Base-by-base conservation (phyloP, 2,329 filamentous ascomycete species). In the Thielaviopsis euricoi region DNA sequence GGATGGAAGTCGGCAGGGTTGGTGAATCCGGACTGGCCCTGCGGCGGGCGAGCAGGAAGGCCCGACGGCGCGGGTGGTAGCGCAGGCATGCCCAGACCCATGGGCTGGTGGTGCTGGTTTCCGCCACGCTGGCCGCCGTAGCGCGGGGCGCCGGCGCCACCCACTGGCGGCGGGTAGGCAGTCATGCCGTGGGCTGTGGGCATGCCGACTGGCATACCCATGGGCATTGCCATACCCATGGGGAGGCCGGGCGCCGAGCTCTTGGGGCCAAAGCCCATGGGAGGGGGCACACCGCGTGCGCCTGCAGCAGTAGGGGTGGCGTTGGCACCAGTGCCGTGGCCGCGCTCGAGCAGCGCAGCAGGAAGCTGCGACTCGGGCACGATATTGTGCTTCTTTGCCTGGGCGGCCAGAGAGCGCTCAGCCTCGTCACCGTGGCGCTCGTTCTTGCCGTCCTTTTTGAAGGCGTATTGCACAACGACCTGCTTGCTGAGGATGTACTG, bases 381-480 rank as follows among this genome's bases (percentile, higher is more conserved):
- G 61, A 98, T 87, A 66, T 95, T 95, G 70, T 96, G 88, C 68
- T 90, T 91, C 73, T 91, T 91, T 59, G 90, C 93, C 71, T 96
- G 87, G 26, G 86, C 84, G 29, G 93, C 93, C 52, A 98, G 80
- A 74, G 89, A 86, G 66, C 93, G 79, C 73, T 98, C 93, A 29
- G 93, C 93, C 65, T 89, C 81, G 69, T 98, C 93, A 65, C 93
- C 93, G 68, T 98, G 93, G 60, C 93, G 79, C 73, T 97, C 91
- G 65, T 91, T 91, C 73, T 95, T 95, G 64, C 93, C 93, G 67
- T 98, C 93, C 73, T 97, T 97, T 78, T 98, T 98, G 79, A 95
- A 97, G 46, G 93, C 93, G 70, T 97, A 98, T 71, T 97, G 91
- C 51, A 98, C 93, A 2, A 86, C 87, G 65, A 97, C 86, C 70